These are phyloP conservation scores for Tylopilus rubrobrunneus DNA, from an alignment of 768 basidiomycete species.

Conservation along the genomic window DNA sequence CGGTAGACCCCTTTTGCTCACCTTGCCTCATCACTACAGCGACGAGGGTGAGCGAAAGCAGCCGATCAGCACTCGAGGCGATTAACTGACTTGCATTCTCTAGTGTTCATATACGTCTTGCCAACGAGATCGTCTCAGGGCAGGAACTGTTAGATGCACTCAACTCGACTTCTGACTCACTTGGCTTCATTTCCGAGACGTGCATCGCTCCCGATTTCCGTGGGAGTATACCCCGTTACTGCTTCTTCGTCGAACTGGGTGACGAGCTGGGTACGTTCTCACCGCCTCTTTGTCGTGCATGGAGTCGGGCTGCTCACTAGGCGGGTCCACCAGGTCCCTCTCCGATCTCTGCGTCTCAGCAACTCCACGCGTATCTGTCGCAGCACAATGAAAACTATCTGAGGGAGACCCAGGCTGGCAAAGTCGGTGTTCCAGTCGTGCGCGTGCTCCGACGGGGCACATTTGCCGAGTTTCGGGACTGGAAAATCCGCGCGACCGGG, in stretches of 20 bases:
- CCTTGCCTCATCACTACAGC: background rate
- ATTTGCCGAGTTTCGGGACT: conserved; percentile 19
- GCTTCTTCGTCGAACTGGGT: conserved; percentile 19
- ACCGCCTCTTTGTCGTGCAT: background rate
- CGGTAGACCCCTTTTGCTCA: background rate
- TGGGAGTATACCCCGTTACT: conserved; percentile 12
- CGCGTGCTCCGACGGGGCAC: conserved; percentile 18
- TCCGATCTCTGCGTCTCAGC: background rate
- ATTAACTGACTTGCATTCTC: background rate
- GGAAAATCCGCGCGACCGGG: conserved; percentile 16
- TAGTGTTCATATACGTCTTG: conserved; percentile 18
- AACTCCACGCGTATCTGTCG: conserved; percentile 7
- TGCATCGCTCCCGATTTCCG: conserved; percentile 19
- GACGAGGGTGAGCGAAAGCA: conserved; percentile 18
- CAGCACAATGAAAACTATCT: conserved; percentile 16
- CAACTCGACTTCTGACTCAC: conserved; percentile 6
- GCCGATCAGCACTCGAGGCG: background rate
- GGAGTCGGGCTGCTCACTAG: background rate
- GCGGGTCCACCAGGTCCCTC: background rate
- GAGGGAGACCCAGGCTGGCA: conserved; percentile 6
- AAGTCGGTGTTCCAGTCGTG: conserved; percentile 10
- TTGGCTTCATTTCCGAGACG: conserved; percentile 22
- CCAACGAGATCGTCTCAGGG: conserved; percentile 21
- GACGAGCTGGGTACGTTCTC: conserved; percentile 7
- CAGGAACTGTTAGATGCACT: conserved; percentile 19